Base-by-base conservation (phyloP, 305 asterid genomes). In the Fraxinus albicans region DNA sequence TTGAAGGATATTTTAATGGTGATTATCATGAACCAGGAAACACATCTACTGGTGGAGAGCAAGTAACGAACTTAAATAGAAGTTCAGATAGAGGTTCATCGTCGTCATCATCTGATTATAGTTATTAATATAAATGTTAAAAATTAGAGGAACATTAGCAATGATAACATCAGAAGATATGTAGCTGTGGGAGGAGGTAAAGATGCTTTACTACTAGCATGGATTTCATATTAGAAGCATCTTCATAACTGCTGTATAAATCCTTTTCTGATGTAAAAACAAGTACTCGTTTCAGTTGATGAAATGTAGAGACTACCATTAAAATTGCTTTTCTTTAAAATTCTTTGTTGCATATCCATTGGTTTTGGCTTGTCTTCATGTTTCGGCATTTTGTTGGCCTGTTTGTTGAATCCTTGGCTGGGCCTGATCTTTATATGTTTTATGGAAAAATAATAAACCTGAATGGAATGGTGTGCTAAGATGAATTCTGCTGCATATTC, bases 101-200 rank as follows among this genome's bases (percentile, higher is more conserved):
- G 5, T 89, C 92, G 15, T 33, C 77, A 1, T 93, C 93, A 8
- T 89, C 93, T 72, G 95, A 87, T 72, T 93, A 88, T 79, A 92
- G 94, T 82, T 91, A 90, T 82, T 93, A 84, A 87, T 77, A 19
- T 36, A 7, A 73, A 35, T 73, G 23, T 13, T 34, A 13, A n/a
- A 29, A 47, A 19, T 23, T 50, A 76, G 79, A 36, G 78, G 65
- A 63, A 8, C 27, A 77, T 19, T 17, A 35, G 44, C 63, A 81
- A 12, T 55, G 65, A 55, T 55, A 53, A 53, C 63, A 19, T 19
- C 69, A 58, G 69, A 58, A 19, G 27, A 79, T 34, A 5, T 33
- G 34, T 73, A 35, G 40, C 50, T 17, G 47, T 34, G 31, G 44
- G 44, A 72, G 50, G 29, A 73, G 77, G 47, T 73, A n/a, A 73